phyloP scores from a whole-genome alignment of 768 basidiomycete genomes.

The Pleurotus tuoliensis region DNA sequence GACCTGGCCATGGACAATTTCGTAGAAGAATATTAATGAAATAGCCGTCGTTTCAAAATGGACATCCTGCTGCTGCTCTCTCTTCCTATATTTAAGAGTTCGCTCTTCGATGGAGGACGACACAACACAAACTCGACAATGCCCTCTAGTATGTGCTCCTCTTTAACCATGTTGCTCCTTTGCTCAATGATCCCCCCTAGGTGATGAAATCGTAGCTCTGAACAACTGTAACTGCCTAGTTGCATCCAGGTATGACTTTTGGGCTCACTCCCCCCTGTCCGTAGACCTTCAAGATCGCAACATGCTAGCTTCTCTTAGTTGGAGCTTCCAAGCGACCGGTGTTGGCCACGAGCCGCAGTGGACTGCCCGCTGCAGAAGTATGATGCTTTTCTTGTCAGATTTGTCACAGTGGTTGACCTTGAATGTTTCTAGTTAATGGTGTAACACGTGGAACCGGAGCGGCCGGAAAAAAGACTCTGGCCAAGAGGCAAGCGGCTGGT shows the following conservation, averaged over 20 bases:
- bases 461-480: conserved; percentile 49
- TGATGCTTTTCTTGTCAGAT: conserved; percentile 10
- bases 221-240: conserved; percentile 30
- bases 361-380: conserved; percentile 61
- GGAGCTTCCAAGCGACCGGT: conserved; percentile 46
- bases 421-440: conserved; percentile 42
- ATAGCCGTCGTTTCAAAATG: conserved; percentile 8
- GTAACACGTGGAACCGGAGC: conserved; percentile 42
- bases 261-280: conserved; percentile 2
- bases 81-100: neutral
- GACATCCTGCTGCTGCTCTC: neutral
- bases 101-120: neutral
- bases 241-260: neutral
- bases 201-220: conserved; percentile 29
- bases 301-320: conserved; percentile 43
- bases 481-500: conserved; percentile 43
- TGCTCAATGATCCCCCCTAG: neutral
- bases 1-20: neutral
- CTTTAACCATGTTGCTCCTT: neutral
- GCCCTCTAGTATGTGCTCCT: conserved; percentile 1
- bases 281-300: conserved; percentile 53
- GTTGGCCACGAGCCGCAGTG: conserved; percentile 44
- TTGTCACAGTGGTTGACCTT: conserved; percentile 10
- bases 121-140: conserved; percentile 2
- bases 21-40: neutral